Evolutionary conservation across 306 rosid species (phyloP), one percentile per base, ranked within the genome.

Genomic region (Vigna trinervia): DNA sequence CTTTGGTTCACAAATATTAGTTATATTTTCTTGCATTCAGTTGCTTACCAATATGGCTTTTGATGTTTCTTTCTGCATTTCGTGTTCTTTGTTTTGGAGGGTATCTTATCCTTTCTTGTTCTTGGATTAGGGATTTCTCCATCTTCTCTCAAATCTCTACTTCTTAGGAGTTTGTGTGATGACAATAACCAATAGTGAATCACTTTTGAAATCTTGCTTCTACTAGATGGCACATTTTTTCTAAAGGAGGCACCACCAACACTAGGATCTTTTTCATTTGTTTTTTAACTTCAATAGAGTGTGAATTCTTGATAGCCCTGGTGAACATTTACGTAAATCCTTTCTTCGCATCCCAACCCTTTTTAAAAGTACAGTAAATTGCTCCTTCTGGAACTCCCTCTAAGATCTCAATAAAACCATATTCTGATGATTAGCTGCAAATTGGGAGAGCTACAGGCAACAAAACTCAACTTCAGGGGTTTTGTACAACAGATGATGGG

Each of bases 401-500:
- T 46, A 14, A 61, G 23, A 50, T 45, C 26, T 51, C n/a, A 54
- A 36, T 54, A 36, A 22, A 39, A 71, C 11, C 38, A 38, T 53
- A 54, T 54, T 34, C 43, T 39, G 5, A 73, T 2, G 77, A 39
- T 54, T 13, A 19, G 11, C 77, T 56, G 23, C 67, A 57, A 72
- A 20, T 73, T 23, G 43, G 67, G 54, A 39, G 56, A 39, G 10
- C 68, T 41, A 56, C 5, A 53, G 28, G 26, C 26, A 6, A 17
- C 20, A 57, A 23, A 57, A 45, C 50, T 51, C 14, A 3, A 51
- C 39, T 62, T 71, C 8, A 51, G 73, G 58, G 57, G 19, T 51
- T 61, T 53, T n/a, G 73, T 51, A 62, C 70, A 53, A 34, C 64
- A 54, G 47, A 68, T 65, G 69, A 26, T 12, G 14, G 47, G 50